Evolutionary conservation across 2,329 filamentous ascomycete genomes (phyloP).

Genomic region (Paecilomyces formosus): DNA sequence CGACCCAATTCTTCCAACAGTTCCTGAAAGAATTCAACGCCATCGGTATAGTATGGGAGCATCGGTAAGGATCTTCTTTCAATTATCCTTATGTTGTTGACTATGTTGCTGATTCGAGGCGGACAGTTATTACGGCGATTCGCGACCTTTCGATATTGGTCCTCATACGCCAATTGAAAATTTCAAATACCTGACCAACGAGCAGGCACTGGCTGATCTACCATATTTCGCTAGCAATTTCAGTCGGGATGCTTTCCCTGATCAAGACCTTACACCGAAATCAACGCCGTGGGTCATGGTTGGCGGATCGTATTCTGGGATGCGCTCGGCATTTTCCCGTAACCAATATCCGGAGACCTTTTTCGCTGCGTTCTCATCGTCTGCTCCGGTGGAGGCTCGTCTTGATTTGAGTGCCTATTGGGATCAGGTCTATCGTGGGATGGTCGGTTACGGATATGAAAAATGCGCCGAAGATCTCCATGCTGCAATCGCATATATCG

Average conservation of each 20-base stretch:
- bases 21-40: conserved; percentile 28
- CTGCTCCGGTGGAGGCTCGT: conserved; percentile 39
- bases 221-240: conserved; percentile 38
- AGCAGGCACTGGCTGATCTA: conserved; percentile 39
- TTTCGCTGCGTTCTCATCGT: conserved; percentile 34
- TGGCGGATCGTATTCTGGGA: conserved; percentile 40
- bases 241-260: conserved; percentile 19
- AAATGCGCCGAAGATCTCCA: conserved; percentile 46
- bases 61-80: conserved; percentile 30
- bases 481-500: conserved; percentile 43
- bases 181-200: conserved; percentile 35
- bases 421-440: conserved; percentile 42
- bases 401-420: conserved; percentile 47
- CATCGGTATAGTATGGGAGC: conserved; percentile 35
- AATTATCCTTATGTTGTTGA: not conserved
- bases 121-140: conserved; percentile 35
- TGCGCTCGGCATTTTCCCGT: conserved; percentile 37
- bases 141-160: conserved; percentile 29
- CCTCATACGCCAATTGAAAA: conserved; percentile 29
- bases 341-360: conserved; percentile 35
- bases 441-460: conserved; percentile 41
- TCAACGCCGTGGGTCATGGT: conserved; percentile 40
- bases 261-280: conserved; percentile 31
- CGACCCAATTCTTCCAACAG: conserved; percentile 21
- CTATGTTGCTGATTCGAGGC: not conserved